Conservation (phyloP, 371 early-diverging fungal species). For the Rozella allomycis region DNA sequence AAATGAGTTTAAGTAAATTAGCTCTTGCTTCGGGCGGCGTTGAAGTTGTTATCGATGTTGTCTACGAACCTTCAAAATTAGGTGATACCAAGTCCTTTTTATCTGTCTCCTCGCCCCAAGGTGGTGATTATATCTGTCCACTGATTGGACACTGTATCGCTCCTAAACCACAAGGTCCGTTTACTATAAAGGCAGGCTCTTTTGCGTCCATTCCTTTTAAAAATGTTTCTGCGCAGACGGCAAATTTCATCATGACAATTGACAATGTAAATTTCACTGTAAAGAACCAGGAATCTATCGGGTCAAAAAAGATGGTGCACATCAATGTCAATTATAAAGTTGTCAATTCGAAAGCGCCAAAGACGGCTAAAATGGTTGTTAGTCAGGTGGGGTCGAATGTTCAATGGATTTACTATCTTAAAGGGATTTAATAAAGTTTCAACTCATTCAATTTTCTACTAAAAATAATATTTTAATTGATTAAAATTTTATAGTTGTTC, state of each 20-base stretch:
- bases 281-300: slow-evolving; percentile 19
- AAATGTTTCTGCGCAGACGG: slow-evolving; percentile 17
- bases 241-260: slow-evolving; percentile 19
- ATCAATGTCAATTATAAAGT: slow-evolving; percentile 15
- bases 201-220: slow-evolving; percentile 19
- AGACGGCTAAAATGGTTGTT: too few species aligned
- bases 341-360: too few species aligned
- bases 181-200: slow-evolving; percentile 17
- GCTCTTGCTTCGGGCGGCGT: slow-evolving; percentile 14
- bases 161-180: slow-evolving; percentile 31
- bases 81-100: slow-evolving; percentile 22
- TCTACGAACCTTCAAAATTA: slow-evolving; percentile 30
- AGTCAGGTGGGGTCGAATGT: too few species aligned
- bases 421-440: too few species aligned
- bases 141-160: slow-evolving; percentile 21
- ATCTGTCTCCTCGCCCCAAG: slow-evolving; percentile 12
- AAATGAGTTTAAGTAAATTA: slow-evolving; percentile 2
- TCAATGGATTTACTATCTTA: too few species aligned
- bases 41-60: slow-evolving; percentile 22
- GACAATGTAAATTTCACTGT: slow-evolving; percentile 27
- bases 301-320: slow-evolving; percentile 20
- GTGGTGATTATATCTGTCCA: slow-evolving; percentile 30
- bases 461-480: too few species aligned
- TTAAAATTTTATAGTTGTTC: too few species aligned
- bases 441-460: too few species aligned